Evolutionary conservation across 345 rosid genomes (phyloP), one percentile per base, ranked within the genome.

Genomic region (Raphanus sativus): DNA sequence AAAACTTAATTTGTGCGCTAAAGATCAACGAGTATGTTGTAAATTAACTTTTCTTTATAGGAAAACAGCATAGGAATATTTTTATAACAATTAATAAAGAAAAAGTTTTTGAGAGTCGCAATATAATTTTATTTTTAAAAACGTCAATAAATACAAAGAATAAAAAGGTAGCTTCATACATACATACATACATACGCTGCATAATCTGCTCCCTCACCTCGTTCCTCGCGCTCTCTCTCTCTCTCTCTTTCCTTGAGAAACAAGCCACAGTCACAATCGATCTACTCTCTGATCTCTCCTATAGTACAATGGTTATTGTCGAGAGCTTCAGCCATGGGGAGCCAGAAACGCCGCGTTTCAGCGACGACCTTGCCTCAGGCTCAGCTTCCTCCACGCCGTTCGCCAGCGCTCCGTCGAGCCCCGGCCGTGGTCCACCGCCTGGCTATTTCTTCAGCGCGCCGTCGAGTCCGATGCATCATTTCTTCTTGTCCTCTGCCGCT

Each of bases 381-480:
- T 80, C 83, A 6, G 74, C 86, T 73, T 92, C 94, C 77, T 95
- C 99, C 15, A 88, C 99, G 13, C 99, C 99, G 7, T 95, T 88
- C 77, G 99, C 88, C 12, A 90, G 97, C 62, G 99, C 98, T 15
- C 99, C 99, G 25, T 95, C 99, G 0, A 92, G 96, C 76, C 99
- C 99, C 17, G 91, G 94, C 30, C 89, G 94, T 29, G 84, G 34
- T 56, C 82, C 58, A 74, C 77, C 65, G 2, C 86, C 86, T 0
- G 92, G 97, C 17, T 95, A 87, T 73, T 95, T 81, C 79, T 92
- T 89, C 85, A 95, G 99, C 67, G 94, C 96, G 29, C 99, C 99
- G 0, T 88, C 98, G 0, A 92, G 98, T 71, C 99, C 99, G 11
- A 95, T 91, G 98, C 98, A 95, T 77, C 98, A 95, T 77, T 95